Conservation (phyloP, 208 protist genomes). For the Borovskyia barvae region DNA sequence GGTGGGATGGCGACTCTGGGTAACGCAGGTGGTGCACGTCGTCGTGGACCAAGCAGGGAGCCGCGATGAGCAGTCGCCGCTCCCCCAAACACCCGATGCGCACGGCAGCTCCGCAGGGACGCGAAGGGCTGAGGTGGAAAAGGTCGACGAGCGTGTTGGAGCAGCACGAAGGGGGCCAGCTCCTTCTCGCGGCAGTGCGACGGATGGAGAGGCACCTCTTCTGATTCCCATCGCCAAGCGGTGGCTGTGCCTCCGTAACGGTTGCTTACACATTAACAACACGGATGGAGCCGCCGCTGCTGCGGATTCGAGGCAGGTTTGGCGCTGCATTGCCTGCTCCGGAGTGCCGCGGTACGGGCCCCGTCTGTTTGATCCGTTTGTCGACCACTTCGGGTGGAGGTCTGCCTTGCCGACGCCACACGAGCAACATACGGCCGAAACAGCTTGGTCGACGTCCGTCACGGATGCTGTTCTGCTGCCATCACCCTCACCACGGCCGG, state of each 20-base stretch:
- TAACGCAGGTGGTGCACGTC: constrained; percentile 16
- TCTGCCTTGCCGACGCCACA: background rate
- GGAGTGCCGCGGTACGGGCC: constrained; percentile 6
- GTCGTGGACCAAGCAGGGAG: constrained; percentile 6
- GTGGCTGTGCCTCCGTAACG: constrained; percentile 66
- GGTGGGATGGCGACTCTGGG: constrained; percentile 11
- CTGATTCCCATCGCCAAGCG: background rate
- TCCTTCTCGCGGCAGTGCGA: background rate
- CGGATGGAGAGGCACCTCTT: background rate
- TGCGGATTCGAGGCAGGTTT: background rate
- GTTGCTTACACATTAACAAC: constrained; percentile 59
- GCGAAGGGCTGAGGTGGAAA: too few relatives aligned
- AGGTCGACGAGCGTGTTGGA: too few relatives aligned
- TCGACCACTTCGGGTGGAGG: constrained; percentile 11
- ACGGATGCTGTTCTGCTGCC: constrained; percentile 7
- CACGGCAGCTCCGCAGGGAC: too few relatives aligned
- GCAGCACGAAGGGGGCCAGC: too few relatives aligned
- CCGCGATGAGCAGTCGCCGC: too few relatives aligned
- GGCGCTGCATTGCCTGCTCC: constrained; percentile 20
- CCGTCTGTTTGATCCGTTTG: constrained; percentile 12
- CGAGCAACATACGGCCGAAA: too few relatives aligned
- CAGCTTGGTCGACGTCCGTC: background rate
- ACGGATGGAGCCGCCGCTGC: background rate
- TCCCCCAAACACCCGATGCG: too few relatives aligned
- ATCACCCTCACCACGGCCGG: background rate